Evolutionary conservation across 108 stramenopile genomes (phyloP).

Genomic region (Nannochloropsis salina): DNA sequence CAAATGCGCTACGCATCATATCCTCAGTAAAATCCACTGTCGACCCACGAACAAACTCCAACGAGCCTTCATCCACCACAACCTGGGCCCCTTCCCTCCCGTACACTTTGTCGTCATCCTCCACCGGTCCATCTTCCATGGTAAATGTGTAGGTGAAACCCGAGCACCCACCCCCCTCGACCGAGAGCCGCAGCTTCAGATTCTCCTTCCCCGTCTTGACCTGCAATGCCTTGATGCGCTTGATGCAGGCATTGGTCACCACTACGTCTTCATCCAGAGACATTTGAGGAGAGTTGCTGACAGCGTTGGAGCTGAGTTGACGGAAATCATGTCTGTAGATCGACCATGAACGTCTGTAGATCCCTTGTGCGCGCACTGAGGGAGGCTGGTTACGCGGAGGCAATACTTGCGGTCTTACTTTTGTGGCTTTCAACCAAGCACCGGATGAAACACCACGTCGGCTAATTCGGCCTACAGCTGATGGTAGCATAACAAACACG

Average conservation of each 20-base stretch:
- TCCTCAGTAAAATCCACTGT: constrained; percentile 87
- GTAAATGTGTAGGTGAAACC: constrained; percentile 57
- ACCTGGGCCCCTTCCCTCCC: constrained; percentile 52
- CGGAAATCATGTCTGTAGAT: no score
- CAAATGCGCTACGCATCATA: constrained; percentile 91
- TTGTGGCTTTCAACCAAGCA: no score
- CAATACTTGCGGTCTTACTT: no score
- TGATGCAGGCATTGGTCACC: constrained; percentile 23
- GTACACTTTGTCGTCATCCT: constrained; percentile 30
- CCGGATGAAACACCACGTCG: no score
- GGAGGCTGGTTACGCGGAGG: no score
- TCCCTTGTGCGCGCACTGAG: no score
- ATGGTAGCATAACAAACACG: no score
- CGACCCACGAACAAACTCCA: constrained; percentile 75
- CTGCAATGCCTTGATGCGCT: constrained; percentile 54
- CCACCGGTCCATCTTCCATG: constrained; percentile 42
- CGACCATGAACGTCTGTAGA: no score
- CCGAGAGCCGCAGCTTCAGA: constrained; percentile 50
- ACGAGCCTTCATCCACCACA: constrained; percentile 58
- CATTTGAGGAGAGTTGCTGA: neutral
- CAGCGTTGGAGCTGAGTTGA: neutral
- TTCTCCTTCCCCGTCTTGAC: constrained; percentile 39
- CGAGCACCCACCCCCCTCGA: constrained; percentile 61
- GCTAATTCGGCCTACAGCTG: no score
- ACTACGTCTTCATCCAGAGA: neutral